These are phyloP conservation scores for Leucoagaricus sp. DNA, from an alignment of 1,284 basidiomycete species.

Conservation along the genomic window DNA sequence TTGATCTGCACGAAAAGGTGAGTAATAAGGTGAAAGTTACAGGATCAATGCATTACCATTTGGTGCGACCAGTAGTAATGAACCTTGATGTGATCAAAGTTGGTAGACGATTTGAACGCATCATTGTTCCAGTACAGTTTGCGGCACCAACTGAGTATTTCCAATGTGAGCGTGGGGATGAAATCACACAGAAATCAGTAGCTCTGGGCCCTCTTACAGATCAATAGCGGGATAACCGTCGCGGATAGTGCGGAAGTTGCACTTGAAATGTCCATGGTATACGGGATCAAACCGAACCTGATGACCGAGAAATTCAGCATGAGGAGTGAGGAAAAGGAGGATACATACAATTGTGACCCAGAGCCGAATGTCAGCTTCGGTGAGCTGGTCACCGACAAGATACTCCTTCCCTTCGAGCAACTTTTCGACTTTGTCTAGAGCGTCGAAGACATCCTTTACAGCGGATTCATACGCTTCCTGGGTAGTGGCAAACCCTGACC, in stretches of 20 bases:
- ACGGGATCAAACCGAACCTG: constrained; percentile 76
- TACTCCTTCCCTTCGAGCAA: constrained; percentile 79
- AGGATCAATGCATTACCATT: constrained; percentile 35
- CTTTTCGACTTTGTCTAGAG: constrained; percentile 82
- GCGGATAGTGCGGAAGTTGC: constrained; percentile 82
- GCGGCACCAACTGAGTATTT: constrained; percentile 68
- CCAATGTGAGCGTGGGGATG: not conserved
- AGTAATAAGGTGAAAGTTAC: not conserved
- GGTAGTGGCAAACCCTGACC: constrained; percentile 83
- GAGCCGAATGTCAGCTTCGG: constrained; percentile 91
- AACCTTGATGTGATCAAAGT: constrained; percentile 88
- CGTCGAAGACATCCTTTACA: constrained; percentile 71
- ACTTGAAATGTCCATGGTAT: constrained; percentile 94
- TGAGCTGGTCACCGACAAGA: constrained; percentile 80
- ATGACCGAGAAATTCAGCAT: not conserved
- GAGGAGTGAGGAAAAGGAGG: not conserved
- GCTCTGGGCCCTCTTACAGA: constrained; percentile 39
- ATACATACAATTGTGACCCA: constrained; percentile 85
- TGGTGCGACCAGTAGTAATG: constrained; percentile 82
- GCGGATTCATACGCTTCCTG: constrained; percentile 84
- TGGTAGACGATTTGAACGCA: constrained; percentile 87
- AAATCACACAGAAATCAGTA: not conserved
- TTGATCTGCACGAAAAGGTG: constrained; percentile 54
- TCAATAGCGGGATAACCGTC: constrained; percentile 83
- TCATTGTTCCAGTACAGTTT: constrained; percentile 90